Evolutionary conservation across 2,329 filamentous ascomycete species (phyloP).

Genomic region (Penicillium olsonii): DNA sequence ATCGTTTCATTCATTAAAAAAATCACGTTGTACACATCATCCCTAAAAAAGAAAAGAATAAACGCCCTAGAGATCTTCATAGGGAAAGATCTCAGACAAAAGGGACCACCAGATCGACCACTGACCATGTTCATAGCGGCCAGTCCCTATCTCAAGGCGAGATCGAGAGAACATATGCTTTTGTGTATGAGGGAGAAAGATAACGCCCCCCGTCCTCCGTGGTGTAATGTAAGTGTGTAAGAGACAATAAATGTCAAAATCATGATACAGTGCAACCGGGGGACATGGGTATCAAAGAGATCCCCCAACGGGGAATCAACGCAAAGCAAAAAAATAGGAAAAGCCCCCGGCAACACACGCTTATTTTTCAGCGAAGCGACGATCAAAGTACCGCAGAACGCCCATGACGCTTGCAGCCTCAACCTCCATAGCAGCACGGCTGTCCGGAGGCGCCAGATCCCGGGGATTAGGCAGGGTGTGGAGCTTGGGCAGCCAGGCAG

Average conservation of each 20-base stretch:
- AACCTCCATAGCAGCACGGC: slow-evolving; percentile 67
- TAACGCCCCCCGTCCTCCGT: not conserved
- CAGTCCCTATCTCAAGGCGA: slow-evolving; percentile 6
- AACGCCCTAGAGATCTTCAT: slow-evolving; percentile 19
- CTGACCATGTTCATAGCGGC: slow-evolving; percentile 28
- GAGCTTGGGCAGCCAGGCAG: slow-evolving; percentile 74
- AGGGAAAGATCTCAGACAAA: slow-evolving; percentile 1
- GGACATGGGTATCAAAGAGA: slow-evolving; percentile 26
- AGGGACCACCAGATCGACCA: slow-evolving; percentile 8
- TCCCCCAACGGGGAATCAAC: slow-evolving; percentile 11
- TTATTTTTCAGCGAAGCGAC: slow-evolving; percentile 60
- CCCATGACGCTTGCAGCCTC: slow-evolving; percentile 84
- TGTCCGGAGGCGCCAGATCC: slow-evolving; percentile 33
- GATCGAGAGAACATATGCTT: slow-evolving; percentile 7
- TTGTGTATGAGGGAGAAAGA: slow-evolving; percentile 8
- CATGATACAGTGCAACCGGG: slow-evolving; percentile 22
- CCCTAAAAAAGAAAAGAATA: slow-evolving; percentile 2
- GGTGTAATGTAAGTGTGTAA: not conserved
- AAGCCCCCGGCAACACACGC: not conserved
- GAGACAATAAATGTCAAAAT: slow-evolving; percentile 7
- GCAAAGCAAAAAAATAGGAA: slow-evolving; percentile 7
- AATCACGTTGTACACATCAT: slow-evolving; percentile 21
- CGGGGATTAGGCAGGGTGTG: slow-evolving; percentile 54
- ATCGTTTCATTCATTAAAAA: slow-evolving; percentile 24
- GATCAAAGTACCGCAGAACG: slow-evolving; percentile 78